Conservation (phyloP, 805 yeast genomes). For the Wickerhamiella allomyrinae region DNA sequence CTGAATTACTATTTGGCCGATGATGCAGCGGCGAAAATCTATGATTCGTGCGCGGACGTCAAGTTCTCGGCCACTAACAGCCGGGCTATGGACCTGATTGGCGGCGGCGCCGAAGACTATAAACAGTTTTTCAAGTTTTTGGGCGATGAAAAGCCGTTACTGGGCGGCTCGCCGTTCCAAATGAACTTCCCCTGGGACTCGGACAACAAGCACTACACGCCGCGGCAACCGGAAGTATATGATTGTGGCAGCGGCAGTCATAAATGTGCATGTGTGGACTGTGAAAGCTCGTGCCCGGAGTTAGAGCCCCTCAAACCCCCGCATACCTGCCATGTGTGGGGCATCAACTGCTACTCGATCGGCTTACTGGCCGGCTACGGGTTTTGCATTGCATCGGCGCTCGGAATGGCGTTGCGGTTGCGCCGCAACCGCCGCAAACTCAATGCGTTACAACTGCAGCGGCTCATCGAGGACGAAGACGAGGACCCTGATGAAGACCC, state of each 20-base stretch:
- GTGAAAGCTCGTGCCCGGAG: constrained; percentile 64
- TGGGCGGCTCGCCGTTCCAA: constrained; percentile 95
- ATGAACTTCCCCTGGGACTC: constrained; percentile 53
- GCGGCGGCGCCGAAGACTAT: constrained; percentile 86
- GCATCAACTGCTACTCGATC: constrained; percentile 61
- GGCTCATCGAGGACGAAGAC: constrained; percentile 31
- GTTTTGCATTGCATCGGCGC: constrained; percentile 3
- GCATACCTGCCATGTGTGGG: constrained; percentile 40
- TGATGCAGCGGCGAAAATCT: constrained; percentile 48
- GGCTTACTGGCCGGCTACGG: constrained; percentile 35
- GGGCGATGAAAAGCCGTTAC: constrained; percentile 85
- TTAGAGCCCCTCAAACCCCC: constrained; percentile 34
- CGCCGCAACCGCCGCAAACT: constrained; percentile 5
- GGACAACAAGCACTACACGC: constrained; percentile 18
- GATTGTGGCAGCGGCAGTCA: constrained; percentile 46
- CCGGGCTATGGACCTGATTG: constrained; percentile 88
- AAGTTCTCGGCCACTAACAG: constrained; percentile 93
- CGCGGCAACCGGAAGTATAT: constrained; percentile 15
- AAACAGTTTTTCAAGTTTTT: constrained; percentile 65
- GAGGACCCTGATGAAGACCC: constrained; percentile 20
- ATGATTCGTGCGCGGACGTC: constrained; percentile 73
- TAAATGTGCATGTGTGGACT: constrained; percentile 72
- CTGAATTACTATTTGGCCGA: constrained; percentile 48
- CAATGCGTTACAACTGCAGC: constrained; percentile 15
- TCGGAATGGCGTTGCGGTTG: constrained; percentile 5